Conservation (phyloP, 257 asterid species). For the Salvia splendens region DNA sequence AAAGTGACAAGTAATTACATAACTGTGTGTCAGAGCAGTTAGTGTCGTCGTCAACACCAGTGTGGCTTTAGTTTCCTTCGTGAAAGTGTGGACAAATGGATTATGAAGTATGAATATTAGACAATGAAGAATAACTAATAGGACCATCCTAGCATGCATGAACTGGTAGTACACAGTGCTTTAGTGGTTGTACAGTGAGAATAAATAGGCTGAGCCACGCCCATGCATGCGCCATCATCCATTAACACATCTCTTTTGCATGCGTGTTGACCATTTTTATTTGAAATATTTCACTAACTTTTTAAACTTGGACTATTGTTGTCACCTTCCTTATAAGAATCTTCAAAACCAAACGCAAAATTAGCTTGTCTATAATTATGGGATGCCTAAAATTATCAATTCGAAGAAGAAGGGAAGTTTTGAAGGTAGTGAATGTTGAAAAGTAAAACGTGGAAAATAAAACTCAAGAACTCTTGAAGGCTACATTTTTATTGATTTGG, state of each 20-base stretch:
- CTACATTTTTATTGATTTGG: too few species aligned
- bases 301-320: conserved; percentile 14
- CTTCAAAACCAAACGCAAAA: conserved; percentile 10
- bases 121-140: too few species aligned
- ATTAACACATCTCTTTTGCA: conserved; percentile 53
- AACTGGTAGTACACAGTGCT: conserved; percentile 31
- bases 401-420: conserved; percentile 10
- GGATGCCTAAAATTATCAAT: conserved; percentile 26
- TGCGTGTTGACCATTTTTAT: conserved; percentile 46
- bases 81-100: too few species aligned
- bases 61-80: too few species aligned
- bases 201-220: conserved; percentile 30
- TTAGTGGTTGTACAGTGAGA: conserved; percentile 11
- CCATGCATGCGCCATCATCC: too few species aligned
- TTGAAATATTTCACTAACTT: conserved; percentile 26
- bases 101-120: too few species aligned
- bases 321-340: neutral
- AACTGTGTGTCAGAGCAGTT: too few species aligned
- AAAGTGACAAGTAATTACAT: too few species aligned
- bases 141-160: conserved; percentile 36
- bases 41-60: too few species aligned
- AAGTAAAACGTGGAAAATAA: too few species aligned
- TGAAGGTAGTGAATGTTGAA: conserved; percentile 22
- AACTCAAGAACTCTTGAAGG: too few species aligned
- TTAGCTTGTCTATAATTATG: conserved; percentile 1